A percentile compares a stretch with the other conserved stretches of the same genome.
phyloP scores from a whole-genome alignment of 495 filamentous ascomycete species.

The Penicillium waksmanii region DNA sequence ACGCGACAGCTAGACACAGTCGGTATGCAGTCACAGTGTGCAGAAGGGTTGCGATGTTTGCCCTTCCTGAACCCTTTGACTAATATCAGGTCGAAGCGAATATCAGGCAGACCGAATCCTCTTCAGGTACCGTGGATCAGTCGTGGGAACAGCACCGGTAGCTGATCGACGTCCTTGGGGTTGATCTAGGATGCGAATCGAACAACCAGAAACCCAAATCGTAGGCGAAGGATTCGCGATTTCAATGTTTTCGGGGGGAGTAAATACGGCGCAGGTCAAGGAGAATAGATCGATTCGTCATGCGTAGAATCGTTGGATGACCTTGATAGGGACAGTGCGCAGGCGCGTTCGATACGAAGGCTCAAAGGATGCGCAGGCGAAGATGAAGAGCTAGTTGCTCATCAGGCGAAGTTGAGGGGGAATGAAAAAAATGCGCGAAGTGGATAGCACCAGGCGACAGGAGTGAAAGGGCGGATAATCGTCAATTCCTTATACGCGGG shows the following conservation, averaged over 20 bases:
- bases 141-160: neutral
- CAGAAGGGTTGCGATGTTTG: neutral
- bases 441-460: conserved; percentile 8
- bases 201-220: neutral
- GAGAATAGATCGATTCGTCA: neutral
- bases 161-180: neutral
- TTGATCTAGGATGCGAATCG: neutral
- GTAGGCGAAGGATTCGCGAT: neutral
- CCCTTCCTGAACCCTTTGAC: neutral
- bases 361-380: conserved; percentile 23
- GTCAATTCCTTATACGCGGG: conserved; percentile 28
- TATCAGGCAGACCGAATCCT: neutral
- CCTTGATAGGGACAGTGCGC: conserved; percentile 1
- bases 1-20: conserved; percentile 8
- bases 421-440: conserved; percentile 6
- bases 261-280: neutral
- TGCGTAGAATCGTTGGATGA: neutral
- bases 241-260: neutral
- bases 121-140: neutral
- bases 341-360: conserved; percentile 22
- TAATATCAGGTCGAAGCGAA: neutral
- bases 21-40: neutral
- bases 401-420: neutral
- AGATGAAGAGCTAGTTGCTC: neutral
- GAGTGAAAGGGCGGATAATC: conserved; percentile 13